Evolutionary conservation across 345 rosid species (phyloP), one percentile per base, ranked within the genome.

Genomic region (Populus deltoides): DNA sequence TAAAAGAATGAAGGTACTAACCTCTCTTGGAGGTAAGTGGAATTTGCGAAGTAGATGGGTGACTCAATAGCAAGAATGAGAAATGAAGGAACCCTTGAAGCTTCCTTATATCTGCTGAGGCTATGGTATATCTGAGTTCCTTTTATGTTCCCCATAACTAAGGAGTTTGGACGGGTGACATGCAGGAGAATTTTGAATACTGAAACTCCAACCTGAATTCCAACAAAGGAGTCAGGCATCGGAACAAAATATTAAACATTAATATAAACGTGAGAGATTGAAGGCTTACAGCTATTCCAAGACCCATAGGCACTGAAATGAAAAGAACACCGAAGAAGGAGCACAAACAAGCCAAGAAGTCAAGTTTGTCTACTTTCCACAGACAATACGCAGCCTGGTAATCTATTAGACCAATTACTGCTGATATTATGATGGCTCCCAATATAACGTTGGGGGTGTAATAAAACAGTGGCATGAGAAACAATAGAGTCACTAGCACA

Each of bases 361-460:
- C 99, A 25, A 97, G 93, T 79, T 97, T 94, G 87, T 97, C 98
- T 15, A 97, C 93, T 84, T 94, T 97, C 93, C 94, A 97, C 73
- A 94, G 73, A 66, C 71, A 83, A 79, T 78, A 80, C 38, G 95
- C 97, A 5, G 91, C 90, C 75, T 81, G 87, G 80, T 89, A 90
- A 81, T 97, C 97, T 8, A 97, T 90, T 49, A 97, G 93, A 13
- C 98, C 99, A 33, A 90, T 88, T 80, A 94, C 97, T 24, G 99
- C 98, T 6, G 99, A 90, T 79, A 94, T 80, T 80, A 97, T 97
- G 83, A 97, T 97, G 65, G 95, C 98, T 24, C 86, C 97, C 76
- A 97, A 70, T 86, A 97, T 91, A 78, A 91, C 85, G 73, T 90
- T 90, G 45, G 99, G 98, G 16, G 99, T 94, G 89, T 92, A 97